Conservation (phyloP, 345 rosid genomes). For the Hypericum perforatum region DNA sequence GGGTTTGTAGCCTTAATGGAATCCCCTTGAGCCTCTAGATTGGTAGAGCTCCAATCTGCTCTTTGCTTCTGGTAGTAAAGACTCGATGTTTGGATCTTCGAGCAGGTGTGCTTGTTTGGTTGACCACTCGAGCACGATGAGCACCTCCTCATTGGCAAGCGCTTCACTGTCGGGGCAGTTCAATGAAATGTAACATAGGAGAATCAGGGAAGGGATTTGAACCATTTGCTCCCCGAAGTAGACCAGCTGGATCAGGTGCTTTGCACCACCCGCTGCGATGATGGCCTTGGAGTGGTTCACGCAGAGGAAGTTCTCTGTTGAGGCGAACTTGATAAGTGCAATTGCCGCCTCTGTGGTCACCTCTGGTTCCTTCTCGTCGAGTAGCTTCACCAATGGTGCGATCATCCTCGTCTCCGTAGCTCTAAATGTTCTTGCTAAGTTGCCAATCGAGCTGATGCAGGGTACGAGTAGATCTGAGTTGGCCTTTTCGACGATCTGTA, state of each 20-base stretch:
- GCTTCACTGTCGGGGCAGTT: slow-evolving; percentile 24
- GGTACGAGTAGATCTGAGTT: slow-evolving; percentile 17
- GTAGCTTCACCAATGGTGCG: slow-evolving; percentile 20
- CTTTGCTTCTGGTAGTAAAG: slow-evolving; percentile 19
- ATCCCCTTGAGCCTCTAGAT: slow-evolving; percentile 27
- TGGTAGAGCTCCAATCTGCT: slow-evolving; percentile 25
- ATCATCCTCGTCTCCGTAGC: slow-evolving; percentile 23
- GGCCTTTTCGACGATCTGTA: slow-evolving; percentile 13
- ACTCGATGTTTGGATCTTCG: slow-evolving; percentile 4
- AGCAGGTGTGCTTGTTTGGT: slow-evolving; percentile 18
- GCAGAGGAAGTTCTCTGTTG: slow-evolving; percentile 16
- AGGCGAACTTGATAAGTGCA: slow-evolving; percentile 19
- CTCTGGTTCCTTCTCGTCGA: slow-evolving; percentile 19
- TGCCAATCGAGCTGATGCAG: slow-evolving; percentile 18
- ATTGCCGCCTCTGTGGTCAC: slow-evolving; percentile 20
- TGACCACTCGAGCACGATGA: slow-evolving; percentile 23
- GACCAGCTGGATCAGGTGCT: slow-evolving; percentile 23
- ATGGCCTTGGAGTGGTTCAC: slow-evolving; percentile 22
- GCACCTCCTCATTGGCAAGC: slow-evolving; percentile 23
- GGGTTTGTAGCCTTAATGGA: background rate
- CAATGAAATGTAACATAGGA: slow-evolving; percentile 17
- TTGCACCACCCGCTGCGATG: slow-evolving; percentile 20
- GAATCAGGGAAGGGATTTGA: slow-evolving; percentile 18
- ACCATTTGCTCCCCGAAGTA: slow-evolving; percentile 24
- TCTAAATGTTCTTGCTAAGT: slow-evolving; percentile 18